Evolutionary conservation across 345 rosid species (phyloP).

Genomic region (Moricandia arvensis): DNA sequence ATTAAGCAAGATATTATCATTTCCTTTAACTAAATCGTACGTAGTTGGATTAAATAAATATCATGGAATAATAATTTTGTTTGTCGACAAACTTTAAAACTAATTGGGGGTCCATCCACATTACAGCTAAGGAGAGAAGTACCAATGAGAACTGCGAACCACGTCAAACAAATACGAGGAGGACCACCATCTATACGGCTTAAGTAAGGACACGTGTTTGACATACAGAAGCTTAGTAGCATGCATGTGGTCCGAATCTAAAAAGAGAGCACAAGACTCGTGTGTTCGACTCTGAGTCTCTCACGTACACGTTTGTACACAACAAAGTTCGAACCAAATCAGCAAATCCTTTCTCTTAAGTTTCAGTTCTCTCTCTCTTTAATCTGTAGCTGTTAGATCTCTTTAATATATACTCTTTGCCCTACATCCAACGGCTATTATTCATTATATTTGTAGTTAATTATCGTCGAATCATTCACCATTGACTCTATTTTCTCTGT

Average conservation of each 20-base stretch:
- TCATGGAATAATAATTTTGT: neutral
- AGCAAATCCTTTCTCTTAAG: conserved; percentile 24
- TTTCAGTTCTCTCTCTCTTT: neutral
- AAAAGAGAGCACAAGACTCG: too few species aligned
- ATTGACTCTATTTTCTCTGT: neutral
- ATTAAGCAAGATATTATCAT: too few species aligned
- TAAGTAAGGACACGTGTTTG: conserved; percentile 12
- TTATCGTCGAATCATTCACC: neutral
- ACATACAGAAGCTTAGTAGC: neutral
- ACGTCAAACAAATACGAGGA: conserved; percentile 26
- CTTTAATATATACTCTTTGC: neutral
- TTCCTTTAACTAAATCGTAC: neutral
- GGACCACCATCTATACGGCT: conserved; percentile 30
- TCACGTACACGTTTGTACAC: conserved; percentile 31
- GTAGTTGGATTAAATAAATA: neutral
- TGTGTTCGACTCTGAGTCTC: conserved; percentile 34
- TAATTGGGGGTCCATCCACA: conserved; percentile 20
- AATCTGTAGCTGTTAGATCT: neutral
- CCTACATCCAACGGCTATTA: conserved; percentile 14
- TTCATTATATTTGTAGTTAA: neutral
- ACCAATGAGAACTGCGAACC: conserved; percentile 26
- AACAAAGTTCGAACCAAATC: conserved; percentile 7
- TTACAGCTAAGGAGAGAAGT: conserved; percentile 34
- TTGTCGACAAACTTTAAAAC: neutral
- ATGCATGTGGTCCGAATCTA: conserved; percentile 21